Evolutionary conservation across 2,329 filamentous ascomycete species (phyloP).

Genomic region (Pseudocercospora eumusae): DNA sequence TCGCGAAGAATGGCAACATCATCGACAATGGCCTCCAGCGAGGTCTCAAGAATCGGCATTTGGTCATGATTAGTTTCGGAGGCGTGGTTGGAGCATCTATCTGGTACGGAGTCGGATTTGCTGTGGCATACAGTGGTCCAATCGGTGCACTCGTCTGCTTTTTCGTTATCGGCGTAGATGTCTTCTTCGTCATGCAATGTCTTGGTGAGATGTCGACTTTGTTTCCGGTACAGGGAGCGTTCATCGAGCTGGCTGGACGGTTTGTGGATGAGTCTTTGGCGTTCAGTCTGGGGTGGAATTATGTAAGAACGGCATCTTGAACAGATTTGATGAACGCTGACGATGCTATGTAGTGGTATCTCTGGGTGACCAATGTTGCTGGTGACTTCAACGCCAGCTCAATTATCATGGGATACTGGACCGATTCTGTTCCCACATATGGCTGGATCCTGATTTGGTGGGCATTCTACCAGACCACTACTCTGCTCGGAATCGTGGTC

Average conservation of each 20-base stretch:
- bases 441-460: slow-evolving; percentile 24
- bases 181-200: slow-evolving; percentile 26
- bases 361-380: slow-evolving; percentile 26
- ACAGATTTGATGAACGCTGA: not conserved
- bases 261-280: slow-evolving; percentile 24
- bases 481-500: slow-evolving; percentile 20
- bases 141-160: slow-evolving; percentile 24
- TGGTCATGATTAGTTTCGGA: slow-evolving; percentile 25
- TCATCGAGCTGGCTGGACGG: slow-evolving; percentile 22
- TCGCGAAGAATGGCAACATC: slow-evolving; percentile 17
- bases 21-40: slow-evolving; percentile 21
- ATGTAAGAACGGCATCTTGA: not conserved
- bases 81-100: slow-evolving; percentile 24
- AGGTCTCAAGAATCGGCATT: slow-evolving; percentile 21
- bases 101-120: slow-evolving; percentile 22
- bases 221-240: slow-evolving; percentile 22
- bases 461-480: slow-evolving; percentile 21
- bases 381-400: slow-evolving; percentile 21
- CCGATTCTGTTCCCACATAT: slow-evolving; percentile 17
- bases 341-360: slow-evolving; percentile 11
- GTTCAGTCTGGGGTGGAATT: slow-evolving; percentile 24
- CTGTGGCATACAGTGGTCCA: slow-evolving; percentile 21
- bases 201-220: slow-evolving; percentile 23
- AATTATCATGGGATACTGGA: slow-evolving; percentile 25
- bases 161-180: slow-evolving; percentile 21